Conservation (phyloP, 805 yeast genomes). For the Starmerella vaccinii region DNA sequence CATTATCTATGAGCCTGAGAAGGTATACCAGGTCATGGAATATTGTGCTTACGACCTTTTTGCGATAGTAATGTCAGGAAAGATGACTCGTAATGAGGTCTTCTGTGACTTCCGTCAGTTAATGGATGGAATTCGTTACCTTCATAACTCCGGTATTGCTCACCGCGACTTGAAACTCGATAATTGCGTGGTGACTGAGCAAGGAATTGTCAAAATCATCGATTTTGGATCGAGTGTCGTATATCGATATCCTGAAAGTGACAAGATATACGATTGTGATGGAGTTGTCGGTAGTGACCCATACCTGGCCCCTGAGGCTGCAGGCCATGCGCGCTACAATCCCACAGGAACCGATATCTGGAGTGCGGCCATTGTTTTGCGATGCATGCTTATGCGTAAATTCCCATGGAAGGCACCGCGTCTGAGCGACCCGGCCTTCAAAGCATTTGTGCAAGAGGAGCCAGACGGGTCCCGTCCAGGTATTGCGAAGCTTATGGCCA, state of each 20-base stretch:
- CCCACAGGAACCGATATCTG: constrained; percentile 91
- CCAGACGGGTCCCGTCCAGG: constrained; percentile 36
- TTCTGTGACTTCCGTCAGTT: constrained; percentile 86
- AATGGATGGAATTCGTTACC: constrained; percentile 65
- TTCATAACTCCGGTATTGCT: constrained; percentile 72
- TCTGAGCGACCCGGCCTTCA: constrained; percentile 68
- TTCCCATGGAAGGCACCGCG: constrained; percentile 95
- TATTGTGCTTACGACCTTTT: constrained; percentile 87
- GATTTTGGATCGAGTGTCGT: constrained; percentile 93
- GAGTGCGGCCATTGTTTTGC: constrained; percentile 83
- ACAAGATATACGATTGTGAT: constrained; percentile 58
- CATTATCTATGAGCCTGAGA: constrained; percentile 76
- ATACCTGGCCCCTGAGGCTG: constrained; percentile 83
- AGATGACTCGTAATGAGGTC: constrained; percentile 69
- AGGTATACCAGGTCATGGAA: constrained; percentile 87
- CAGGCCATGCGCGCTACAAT: constrained; percentile 70
- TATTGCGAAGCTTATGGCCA: constrained; percentile 54
- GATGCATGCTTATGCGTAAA: constrained; percentile 83
- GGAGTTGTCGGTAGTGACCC: constrained; percentile 89
- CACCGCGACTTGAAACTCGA: constrained; percentile 88
- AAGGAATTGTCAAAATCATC: constrained; percentile 80
- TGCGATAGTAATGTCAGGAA: constrained; percentile 88
- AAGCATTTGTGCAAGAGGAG: constrained; percentile 47
- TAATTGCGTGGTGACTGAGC: constrained; percentile 74
- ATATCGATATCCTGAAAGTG: constrained; percentile 75